These are phyloP conservation scores for Coemansia sp. DNA, from an alignment of 192 early-diverging fungal genomes.

Conservation along the genomic window DNA sequence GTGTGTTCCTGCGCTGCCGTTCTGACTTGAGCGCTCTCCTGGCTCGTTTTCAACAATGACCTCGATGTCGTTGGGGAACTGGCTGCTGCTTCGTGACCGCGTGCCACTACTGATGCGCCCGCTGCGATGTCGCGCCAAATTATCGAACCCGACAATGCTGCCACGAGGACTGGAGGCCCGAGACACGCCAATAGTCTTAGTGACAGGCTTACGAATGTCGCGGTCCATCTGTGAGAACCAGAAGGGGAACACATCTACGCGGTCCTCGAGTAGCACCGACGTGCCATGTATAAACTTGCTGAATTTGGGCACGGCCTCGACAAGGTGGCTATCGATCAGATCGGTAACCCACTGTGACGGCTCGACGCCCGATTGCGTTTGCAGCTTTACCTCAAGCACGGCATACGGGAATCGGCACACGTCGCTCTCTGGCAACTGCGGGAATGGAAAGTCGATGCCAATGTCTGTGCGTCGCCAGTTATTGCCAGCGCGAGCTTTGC, in stretches of 20 bases:
- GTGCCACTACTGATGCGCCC: conserved; percentile 17
- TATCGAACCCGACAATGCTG: conserved; percentile 45
- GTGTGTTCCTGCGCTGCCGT: conserved; percentile 29
- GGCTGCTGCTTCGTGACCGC: conserved; percentile 30
- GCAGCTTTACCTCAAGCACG: conserved; percentile 95
- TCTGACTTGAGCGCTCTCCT: conserved; percentile 43
- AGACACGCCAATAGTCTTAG: conserved; percentile 59
- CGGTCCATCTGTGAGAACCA: conserved; percentile 96
- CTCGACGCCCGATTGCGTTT: conserved; percentile 88
- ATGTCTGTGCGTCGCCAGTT: conserved; percentile 94
- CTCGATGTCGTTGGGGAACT: conserved; percentile 36
- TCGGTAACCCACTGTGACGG: conserved; percentile 94
- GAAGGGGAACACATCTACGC: conserved; percentile 85
- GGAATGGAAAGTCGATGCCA: conserved; percentile 76
- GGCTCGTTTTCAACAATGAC: conserved; percentile 43
- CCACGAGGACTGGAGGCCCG: conserved; percentile 45
- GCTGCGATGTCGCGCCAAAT: conserved; percentile 27
- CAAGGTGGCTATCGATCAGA: conserved; percentile 85
- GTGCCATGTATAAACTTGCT: conserved; percentile 97
- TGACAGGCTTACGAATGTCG: conserved; percentile 83
- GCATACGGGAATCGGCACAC: conserved; percentile 93
- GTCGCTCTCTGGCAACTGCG: conserved; percentile 77
- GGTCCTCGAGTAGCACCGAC: conserved; percentile 80
- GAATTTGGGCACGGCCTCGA: conserved; percentile 96
- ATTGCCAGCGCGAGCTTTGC: conserved; percentile 67